phyloP scores from a whole-genome alignment of 108 stramenopile species.

The Skeletonema grethae region DNA sequence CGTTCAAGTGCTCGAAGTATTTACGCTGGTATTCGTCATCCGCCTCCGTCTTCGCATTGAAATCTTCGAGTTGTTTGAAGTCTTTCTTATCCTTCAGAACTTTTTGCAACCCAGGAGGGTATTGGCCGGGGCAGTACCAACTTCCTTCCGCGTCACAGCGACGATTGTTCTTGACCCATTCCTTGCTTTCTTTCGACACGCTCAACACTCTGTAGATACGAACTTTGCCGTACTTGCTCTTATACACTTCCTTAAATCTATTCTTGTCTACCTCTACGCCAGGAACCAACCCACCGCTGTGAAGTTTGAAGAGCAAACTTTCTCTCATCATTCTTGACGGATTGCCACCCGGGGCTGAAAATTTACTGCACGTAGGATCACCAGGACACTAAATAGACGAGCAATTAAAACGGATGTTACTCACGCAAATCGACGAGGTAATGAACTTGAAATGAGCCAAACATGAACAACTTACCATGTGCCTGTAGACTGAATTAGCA shows the following conservation, averaged over 20 bases:
- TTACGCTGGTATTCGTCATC: conserved; percentile 79
- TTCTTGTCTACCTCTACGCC: conserved; percentile 81
- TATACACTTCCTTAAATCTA: conserved; percentile 86
- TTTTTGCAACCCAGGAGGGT: conserved; percentile 88
- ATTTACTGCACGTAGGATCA: conserved; percentile 89
- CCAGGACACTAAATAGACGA: conserved; percentile 53
- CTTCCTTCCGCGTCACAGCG: conserved; percentile 85
- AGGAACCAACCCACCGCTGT: conserved; percentile 68
- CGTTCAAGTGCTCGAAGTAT: conserved; percentile 83
- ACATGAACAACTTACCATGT: conserved; percentile 47
- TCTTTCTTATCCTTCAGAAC: conserved; percentile 82
- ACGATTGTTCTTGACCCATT: conserved; percentile 87
- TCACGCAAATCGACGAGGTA: not conserved
- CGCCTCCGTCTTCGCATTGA: conserved; percentile 67
- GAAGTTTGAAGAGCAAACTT: conserved; percentile 91
- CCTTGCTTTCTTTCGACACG: conserved; percentile 87
- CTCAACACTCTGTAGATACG: conserved; percentile 94
- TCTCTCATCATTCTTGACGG: conserved; percentile 77
- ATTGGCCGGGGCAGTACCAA: conserved; percentile 91
- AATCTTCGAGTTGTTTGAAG: conserved; percentile 91
- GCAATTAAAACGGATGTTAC: not conserved
- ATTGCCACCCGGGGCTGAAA: conserved; percentile 58
- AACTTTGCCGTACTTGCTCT: conserved; percentile 93
- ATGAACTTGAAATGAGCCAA: not conserved
- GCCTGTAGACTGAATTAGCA: conserved; percentile 94